Evolutionary conservation across 2,329 filamentous ascomycete species (phyloP), one percentile per base, ranked within the genome.

Genomic region (Raffaelea albimanens): DNA sequence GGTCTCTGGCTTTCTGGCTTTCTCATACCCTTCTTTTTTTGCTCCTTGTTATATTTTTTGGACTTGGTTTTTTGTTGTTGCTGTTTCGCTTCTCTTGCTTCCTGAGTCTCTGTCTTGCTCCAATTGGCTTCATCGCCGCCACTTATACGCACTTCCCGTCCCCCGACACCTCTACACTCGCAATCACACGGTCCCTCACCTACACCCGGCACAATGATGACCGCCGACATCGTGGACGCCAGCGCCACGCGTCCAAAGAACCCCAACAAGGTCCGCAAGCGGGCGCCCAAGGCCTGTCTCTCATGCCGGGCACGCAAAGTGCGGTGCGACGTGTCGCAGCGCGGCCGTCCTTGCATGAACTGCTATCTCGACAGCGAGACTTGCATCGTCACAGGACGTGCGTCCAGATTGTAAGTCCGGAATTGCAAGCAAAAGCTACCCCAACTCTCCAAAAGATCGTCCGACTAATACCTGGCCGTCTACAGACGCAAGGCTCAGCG

Each of bases 301-400:
- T 71, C 69, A n/a, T 75, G 71, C 54, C 63, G 71, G 16, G 65
- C 70, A n/a, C 61, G 71, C 22, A 74, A 75, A 56, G 71, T 75
- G 23, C 62, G 71, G 23, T 75, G 71, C 49, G 71, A 73, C 55
- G 70, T 74, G 38, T 53, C 53, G 4, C 70, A 71, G 52, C 63
- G 67, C 49, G 71, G 70, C 3, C 61, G 65, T 29, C 72, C 71
- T 8, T 76, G 68, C 58, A 74, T 73, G 62, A 74, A 74, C 48
- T 75, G 71, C 56, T 70, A 70, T 41, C 67, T 73, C 47, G 71
- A 75, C 53, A 69, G 67, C 49, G 70, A 73, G 53, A 63, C 61
- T 0, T 67, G 67, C 52, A 49, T 54, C 11, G 53, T 55, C 8
- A 53, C 52, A 1, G 45, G 52, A 14, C 41, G 53, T 13, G 52